Conservation (phyloP, 169 alveolate species). For the Amoebophrya sp. region DNA sequence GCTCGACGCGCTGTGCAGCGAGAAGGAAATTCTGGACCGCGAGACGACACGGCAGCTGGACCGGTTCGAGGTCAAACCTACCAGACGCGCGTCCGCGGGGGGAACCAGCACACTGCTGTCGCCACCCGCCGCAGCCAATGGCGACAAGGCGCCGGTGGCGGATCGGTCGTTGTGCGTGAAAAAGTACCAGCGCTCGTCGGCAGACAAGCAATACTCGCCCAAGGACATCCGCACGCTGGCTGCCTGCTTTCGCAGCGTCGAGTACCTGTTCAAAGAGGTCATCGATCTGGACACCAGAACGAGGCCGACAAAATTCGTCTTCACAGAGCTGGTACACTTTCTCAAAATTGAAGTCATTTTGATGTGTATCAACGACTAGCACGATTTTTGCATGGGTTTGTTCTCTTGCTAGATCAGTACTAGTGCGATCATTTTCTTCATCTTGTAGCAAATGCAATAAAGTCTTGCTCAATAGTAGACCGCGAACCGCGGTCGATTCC, state of each 20-base stretch:
- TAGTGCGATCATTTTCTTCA: too few species aligned
- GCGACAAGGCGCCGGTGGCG: background rate
- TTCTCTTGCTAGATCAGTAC: too few species aligned
- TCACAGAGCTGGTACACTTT: background rate
- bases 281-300: background rate
- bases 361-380: too few species aligned
- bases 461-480: too few species aligned
- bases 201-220: background rate
- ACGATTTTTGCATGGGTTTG: too few species aligned
- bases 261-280: background rate
- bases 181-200: background rate
- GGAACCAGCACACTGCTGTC: background rate
- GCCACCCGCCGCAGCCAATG: background rate
- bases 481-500: too few species aligned
- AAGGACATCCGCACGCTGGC: background rate
- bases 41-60: slow-evolving; percentile 7
- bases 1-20: background rate
- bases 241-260: background rate
- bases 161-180: background rate
- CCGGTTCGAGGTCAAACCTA: background rate
- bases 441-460: too few species aligned
- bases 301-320: background rate
- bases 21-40: background rate
- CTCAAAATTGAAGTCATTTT: background rate
- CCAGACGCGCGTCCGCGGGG: background rate